Conservation (phyloP, 306 rosid species). For the Styphnolobium japonicum region DNA sequence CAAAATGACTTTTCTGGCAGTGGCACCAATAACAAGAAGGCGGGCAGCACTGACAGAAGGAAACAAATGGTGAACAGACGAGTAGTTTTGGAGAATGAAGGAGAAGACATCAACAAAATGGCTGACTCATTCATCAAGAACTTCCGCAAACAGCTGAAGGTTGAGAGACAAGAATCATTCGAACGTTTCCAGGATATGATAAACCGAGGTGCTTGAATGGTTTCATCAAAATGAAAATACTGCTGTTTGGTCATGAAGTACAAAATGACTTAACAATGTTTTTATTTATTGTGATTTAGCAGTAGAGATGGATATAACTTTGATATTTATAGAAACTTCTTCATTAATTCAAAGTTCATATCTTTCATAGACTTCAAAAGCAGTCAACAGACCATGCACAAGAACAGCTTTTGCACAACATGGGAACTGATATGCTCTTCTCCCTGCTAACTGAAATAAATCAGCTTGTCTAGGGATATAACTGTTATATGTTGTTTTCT, state of each 20-base stretch:
- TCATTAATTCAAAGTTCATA: background rate
- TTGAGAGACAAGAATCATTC: slow-evolving; percentile 50
- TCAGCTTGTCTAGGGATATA: slow-evolving; percentile 5
- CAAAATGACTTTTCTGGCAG: slow-evolving; percentile 20
- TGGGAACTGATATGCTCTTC: background rate
- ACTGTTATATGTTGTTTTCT: slow-evolving; percentile 22
- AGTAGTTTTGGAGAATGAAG: slow-evolving; percentile 7
- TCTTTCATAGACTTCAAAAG: background rate
- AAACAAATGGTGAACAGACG: slow-evolving; percentile 10
- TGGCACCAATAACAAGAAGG: slow-evolving; percentile 24
- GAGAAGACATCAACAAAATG: slow-evolving; percentile 42
- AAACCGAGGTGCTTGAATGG: slow-evolving; percentile 35
- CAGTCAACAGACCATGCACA: background rate
- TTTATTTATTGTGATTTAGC: background rate
- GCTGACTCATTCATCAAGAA: slow-evolving; percentile 66
- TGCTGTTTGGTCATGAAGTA: background rate
- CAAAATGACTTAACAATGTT: background rate
- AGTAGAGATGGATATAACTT: background rate
- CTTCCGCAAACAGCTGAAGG: slow-evolving; percentile 54
- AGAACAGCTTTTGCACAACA: slow-evolving; percentile 17
- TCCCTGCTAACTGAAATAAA: slow-evolving; percentile 20
- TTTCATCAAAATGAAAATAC: background rate
- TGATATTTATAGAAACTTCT: background rate
- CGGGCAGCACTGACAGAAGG: slow-evolving; percentile 2
- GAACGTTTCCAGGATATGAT: slow-evolving; percentile 43